Percentiles rank a stretch among this genome's conserved stretches.
Evolutionary conservation across 768 basidiomycete species (phyloP).

Genomic region (Arthromyces matolae): DNA sequence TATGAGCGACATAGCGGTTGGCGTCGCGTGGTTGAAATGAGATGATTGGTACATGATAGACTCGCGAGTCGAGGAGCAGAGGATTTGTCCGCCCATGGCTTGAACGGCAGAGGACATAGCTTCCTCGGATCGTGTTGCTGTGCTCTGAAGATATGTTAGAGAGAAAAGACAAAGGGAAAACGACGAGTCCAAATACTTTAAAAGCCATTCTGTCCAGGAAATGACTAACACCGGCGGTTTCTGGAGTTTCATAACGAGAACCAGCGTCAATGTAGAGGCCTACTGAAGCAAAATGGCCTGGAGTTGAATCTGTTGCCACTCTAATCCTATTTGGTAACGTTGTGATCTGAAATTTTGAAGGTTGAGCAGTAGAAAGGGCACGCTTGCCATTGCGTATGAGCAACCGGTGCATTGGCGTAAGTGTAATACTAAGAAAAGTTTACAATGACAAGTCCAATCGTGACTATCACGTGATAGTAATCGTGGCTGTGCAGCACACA

Average conservation of each 20-base stretch:
- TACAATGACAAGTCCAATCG: slow-evolving; percentile 9
- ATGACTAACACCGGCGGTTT: slow-evolving; percentile 81
- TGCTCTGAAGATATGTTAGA: slow-evolving; percentile 50
- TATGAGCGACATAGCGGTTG: slow-evolving; percentile 81
- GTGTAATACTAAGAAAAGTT: slow-evolving; percentile 14
- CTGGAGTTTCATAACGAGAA: slow-evolving; percentile 76
- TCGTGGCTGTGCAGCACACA: too few relatives aligned
- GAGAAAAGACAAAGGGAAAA: neutral
- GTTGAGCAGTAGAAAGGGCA: slow-evolving; percentile 14
- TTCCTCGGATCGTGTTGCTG: slow-evolving; percentile 62
- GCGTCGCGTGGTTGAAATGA: slow-evolving; percentile 80
- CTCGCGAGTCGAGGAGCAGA: slow-evolving; percentile 88
- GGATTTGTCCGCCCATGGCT: slow-evolving; percentile 85
- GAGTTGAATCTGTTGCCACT: slow-evolving; percentile 86
- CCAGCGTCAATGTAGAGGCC: slow-evolving; percentile 95
- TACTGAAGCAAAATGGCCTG: slow-evolving; percentile 91
- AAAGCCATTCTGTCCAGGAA: slow-evolving; percentile 95
- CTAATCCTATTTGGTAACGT: slow-evolving; percentile 89
- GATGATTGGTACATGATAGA: slow-evolving; percentile 98
- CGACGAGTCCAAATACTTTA: slow-evolving; percentile 76
- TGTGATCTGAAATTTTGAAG: slow-evolving; percentile 57
- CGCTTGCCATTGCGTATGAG: slow-evolving; percentile 34
- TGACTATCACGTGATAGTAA: slow-evolving; percentile 5
- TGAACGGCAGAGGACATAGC: slow-evolving; percentile 82
- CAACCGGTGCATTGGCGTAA: slow-evolving; percentile 16